These are phyloP conservation scores for Medicago arabica DNA, from an alignment of 306 rosid species.

Conservation along the genomic window DNA sequence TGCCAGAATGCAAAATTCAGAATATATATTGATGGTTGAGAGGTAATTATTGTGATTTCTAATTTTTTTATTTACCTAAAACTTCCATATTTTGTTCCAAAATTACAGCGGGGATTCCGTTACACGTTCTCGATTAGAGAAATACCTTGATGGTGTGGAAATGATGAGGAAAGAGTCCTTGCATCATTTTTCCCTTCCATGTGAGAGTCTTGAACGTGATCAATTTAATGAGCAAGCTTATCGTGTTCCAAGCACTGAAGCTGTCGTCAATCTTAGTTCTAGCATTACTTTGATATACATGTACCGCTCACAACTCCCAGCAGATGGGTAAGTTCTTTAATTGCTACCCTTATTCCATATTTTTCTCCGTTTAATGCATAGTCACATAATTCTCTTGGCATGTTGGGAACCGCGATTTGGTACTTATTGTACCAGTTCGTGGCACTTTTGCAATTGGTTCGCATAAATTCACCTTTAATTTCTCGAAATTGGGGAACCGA, in stretches of 20 bases:
- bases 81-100: slow-evolving; percentile 23
- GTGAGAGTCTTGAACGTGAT: slow-evolving; percentile 54
- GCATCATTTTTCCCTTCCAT: slow-evolving; percentile 65
- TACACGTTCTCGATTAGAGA: slow-evolving; percentile 66
- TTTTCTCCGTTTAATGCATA: slow-evolving; percentile 24
- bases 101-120: slow-evolving; percentile 66
- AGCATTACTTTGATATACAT: slow-evolving; percentile 69
- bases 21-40: slow-evolving; percentile 77
- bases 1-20: slow-evolving; percentile 80
- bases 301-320: slow-evolving; percentile 87
- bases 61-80: background rate
- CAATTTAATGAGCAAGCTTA: slow-evolving; percentile 51
- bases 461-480: too few species aligned
- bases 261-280: slow-evolving; percentile 67
- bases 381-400: too few species aligned
- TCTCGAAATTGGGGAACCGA: too few species aligned
- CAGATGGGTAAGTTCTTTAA: slow-evolving; percentile 76
- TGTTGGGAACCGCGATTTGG: too few species aligned
- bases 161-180: slow-evolving; percentile 75
- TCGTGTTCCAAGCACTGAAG: slow-evolving; percentile 75
- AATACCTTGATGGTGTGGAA: slow-evolving; percentile 69
- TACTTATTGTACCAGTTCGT: too few species aligned
- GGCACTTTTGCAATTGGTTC: background rate
- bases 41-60: slow-evolving; percentile 49
- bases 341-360: slow-evolving; percentile 8